phyloP scores from a whole-genome alignment of 2,329 filamentous ascomycete genomes.

The Cordyceps fumosorosea region DNA sequence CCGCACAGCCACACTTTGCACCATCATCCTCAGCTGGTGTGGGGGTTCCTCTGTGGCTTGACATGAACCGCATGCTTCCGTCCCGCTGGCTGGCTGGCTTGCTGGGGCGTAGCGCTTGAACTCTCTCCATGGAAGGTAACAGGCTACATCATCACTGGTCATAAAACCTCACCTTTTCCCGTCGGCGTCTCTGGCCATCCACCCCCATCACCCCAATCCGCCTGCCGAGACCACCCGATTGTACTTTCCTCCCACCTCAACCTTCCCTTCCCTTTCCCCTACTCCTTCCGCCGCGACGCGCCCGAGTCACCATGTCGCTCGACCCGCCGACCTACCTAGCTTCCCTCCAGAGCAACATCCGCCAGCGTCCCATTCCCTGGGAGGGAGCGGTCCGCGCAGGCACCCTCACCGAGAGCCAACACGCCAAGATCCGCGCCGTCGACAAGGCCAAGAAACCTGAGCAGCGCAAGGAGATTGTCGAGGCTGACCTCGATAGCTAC shows the following conservation, averaged over 20 bases:
- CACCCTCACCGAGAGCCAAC: constrained; percentile 87
- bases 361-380: constrained; percentile 93
- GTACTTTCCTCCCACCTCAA: constrained; percentile 4
- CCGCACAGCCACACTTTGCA: background rate
- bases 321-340: constrained; percentile 80
- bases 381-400: constrained; percentile 90
- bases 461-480: constrained; percentile 74
- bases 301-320: constrained; percentile 63
- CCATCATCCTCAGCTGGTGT: background rate
- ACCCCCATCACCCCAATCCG: constrained; percentile 11
- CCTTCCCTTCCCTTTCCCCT: background rate
- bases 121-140: constrained; percentile 10
- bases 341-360: constrained; percentile 94
- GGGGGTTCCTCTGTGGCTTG: constrained; percentile 10
- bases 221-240: constrained; percentile 10
- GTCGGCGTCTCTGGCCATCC: constrained; percentile 1
- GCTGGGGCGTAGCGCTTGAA: background rate
- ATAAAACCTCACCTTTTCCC: constrained; percentile 18
- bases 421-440: constrained; percentile 92
- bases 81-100: background rate
- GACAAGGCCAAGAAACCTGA: constrained; percentile 89
- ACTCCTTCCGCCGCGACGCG: constrained; percentile 18
- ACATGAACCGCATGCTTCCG: background rate
- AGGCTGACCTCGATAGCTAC: constrained; percentile 74
- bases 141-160: constrained; percentile 26